Evolutionary conservation across 345 rosid species (phyloP), one percentile per base, ranked within the genome.

Genomic region (Cochlearia excelsa): DNA sequence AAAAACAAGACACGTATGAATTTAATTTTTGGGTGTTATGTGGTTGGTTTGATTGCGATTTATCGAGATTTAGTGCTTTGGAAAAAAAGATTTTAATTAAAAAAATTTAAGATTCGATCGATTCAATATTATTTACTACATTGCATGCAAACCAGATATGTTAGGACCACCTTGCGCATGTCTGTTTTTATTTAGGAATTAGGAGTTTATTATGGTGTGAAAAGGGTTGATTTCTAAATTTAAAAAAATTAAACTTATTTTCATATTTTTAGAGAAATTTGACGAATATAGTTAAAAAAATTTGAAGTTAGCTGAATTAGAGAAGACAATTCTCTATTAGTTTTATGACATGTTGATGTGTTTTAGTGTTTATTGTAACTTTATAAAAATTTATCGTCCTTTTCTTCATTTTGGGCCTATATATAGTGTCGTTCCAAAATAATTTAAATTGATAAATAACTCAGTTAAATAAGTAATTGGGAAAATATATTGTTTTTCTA

Each of bases 1-100:
- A 43, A 10, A 48, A 49, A 42, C 0, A 50, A 4, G 68, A 49
- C 74, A 63, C 63, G 68, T 63, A 23, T 6, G 68, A 56, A 11
- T 42, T 27, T 4, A 30, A 6, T 61, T 43, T 50, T 42, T 68
- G 59, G 62, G 57, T 61, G 53, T 55, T 62, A 49, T 69, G 74
- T 69, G 63, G 68, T 69, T 49, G 68, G 58, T 69, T 50, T 69
- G 74, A 62, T 69, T 62, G 58, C 42, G 51, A 56, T 26, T 49
- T 9, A 56, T 56, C 40, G 37, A 48, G 30, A 63, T 57, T 69
- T 63, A 41, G 68, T 54, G 57, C 42, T 59, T 42, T 42, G 7
- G 9, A 39, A 56, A 31, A 56, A 57, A 30, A 57, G 1, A 44
- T 8, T n/a, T n/a, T n/a, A n/a, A 62, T 48, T 41, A 5, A 8